Percentiles rank a stretch among this genome's conserved stretches.
phyloP scores from a whole-genome alignment of 345 rosid species.

The Aquilaria yunnanensis region DNA sequence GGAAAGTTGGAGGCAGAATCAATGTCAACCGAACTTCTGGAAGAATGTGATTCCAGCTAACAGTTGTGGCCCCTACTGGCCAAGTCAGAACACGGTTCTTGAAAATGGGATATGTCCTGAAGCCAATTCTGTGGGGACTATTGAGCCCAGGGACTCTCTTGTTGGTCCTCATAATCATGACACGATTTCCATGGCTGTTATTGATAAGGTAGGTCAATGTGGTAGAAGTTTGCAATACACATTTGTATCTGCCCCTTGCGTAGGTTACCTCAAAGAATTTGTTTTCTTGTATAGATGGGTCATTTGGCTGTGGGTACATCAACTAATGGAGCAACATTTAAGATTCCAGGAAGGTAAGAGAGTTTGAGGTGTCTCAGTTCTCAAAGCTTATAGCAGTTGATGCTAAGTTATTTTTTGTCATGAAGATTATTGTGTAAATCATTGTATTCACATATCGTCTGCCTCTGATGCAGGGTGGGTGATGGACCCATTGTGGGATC shows the following conservation, averaged over 20 bases:
- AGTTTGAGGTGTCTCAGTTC: background rate
- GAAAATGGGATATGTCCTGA: constrained; percentile 16
- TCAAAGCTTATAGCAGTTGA: background rate
- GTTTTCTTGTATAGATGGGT: constrained; percentile 45
- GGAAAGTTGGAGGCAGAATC: constrained; percentile 63
- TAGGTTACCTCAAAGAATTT: constrained; percentile 7
- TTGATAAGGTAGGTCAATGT: constrained; percentile 59
- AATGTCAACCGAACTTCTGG: constrained; percentile 83
- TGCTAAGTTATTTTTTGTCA: background rate
- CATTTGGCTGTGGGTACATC: constrained; percentile 94
- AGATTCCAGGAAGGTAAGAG: constrained; percentile 88
- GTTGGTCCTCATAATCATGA: constrained; percentile 79
- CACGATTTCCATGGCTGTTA: constrained; percentile 88
- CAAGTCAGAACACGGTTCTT: constrained; percentile 15
- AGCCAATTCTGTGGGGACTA: constrained; percentile 24
- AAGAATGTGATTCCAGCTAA: constrained; percentile 58
- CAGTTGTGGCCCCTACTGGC: constrained; percentile 79
- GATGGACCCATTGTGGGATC: constrained; percentile 96
- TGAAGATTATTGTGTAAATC: background rate
- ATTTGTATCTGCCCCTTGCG: background rate
- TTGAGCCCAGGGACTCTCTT: constrained; percentile 36
- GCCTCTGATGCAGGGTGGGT: constrained; percentile 55
- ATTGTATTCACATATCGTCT: constrained; percentile 10
- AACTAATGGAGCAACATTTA: constrained; percentile 93
- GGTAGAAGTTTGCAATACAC: background rate